Percentiles rank a stretch among this genome's conserved stretches.
Evolutionary conservation across 805 yeast species (phyloP).

Genomic region (Zygosaccharomyces siamensis): DNA sequence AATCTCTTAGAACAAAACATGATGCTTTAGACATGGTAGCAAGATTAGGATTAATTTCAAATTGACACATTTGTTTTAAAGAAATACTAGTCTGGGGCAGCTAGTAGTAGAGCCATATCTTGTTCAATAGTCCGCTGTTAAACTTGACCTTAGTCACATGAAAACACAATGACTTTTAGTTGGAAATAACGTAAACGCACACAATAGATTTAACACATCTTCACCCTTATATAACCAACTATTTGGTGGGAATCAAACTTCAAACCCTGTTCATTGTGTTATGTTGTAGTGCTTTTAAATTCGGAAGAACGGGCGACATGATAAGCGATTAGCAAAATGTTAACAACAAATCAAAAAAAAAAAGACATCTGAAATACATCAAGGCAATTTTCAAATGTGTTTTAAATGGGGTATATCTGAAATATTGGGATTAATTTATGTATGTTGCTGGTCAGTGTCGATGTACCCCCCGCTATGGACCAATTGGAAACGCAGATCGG

Average conservation of each 20-base stretch:
- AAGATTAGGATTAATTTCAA: constrained; percentile 73
- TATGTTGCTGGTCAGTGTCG: constrained; percentile 43
- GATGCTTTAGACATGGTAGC: constrained; percentile 80
- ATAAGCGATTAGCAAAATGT: neutral
- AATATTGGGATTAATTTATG: constrained; percentile 37
- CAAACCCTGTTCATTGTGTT: neutral
- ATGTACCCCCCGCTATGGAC: constrained; percentile 46
- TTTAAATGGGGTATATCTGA: constrained; percentile 15
- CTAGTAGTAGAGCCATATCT: constrained; percentile 52
- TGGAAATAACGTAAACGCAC: neutral
- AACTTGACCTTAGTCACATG: constrained; percentile 3
- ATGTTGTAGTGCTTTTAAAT: neutral
- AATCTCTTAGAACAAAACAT: constrained; percentile 77
- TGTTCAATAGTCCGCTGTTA: constrained; percentile 42
- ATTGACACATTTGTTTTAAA: constrained; percentile 84
- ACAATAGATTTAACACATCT: neutral
- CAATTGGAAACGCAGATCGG: constrained; percentile 38
- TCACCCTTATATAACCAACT: neutral
- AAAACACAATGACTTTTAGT: neutral
- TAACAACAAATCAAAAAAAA: neutral
- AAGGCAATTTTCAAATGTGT: neutral
- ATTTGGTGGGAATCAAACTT: neutral
- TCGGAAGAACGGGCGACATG: constrained; percentile 1
- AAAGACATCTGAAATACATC: neutral
- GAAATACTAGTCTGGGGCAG: constrained; percentile 82